Conservation (phyloP, 2,329 filamentous ascomycete genomes). For the Cercospora sp. region DNA sequence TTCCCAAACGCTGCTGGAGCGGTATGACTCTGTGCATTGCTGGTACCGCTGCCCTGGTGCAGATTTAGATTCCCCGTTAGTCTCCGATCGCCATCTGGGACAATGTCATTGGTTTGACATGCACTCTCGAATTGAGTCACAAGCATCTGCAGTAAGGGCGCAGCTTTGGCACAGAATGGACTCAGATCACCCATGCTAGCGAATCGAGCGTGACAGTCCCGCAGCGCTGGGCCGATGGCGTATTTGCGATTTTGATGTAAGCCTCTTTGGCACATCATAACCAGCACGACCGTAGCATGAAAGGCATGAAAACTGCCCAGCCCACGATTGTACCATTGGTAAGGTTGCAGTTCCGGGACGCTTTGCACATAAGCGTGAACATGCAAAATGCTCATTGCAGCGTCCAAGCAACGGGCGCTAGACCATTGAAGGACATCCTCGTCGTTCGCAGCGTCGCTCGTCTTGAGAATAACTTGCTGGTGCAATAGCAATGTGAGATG, state of each 20-base stretch:
- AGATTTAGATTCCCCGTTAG: too few relatives aligned
- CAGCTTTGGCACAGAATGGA: conserved; percentile 5
- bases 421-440: not conserved
- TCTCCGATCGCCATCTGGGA: not conserved
- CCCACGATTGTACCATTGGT: conserved; percentile 6
- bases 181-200: not conserved
- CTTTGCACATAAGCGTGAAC: not conserved
- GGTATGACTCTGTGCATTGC: not conserved
- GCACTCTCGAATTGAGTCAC: not conserved
- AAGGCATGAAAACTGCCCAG: conserved; percentile 9
- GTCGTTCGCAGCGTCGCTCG: not conserved
- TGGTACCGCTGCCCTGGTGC: not conserved
- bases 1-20: not conserved
- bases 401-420: not conserved
- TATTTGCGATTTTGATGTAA: not conserved
- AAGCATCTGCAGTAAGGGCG: not conserved
- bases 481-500: conserved; percentile 4
- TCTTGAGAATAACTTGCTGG: not conserved
- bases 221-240: not conserved
- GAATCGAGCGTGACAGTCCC: not conserved
- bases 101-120: not conserved
- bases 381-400: not conserved
- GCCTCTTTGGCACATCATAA: not conserved
- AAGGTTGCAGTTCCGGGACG: not conserved
- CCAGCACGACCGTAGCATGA: not conserved